Conservation (phyloP, 2,329 filamentous ascomycete genomes). For the Aspergillus carbonarius region DNA sequence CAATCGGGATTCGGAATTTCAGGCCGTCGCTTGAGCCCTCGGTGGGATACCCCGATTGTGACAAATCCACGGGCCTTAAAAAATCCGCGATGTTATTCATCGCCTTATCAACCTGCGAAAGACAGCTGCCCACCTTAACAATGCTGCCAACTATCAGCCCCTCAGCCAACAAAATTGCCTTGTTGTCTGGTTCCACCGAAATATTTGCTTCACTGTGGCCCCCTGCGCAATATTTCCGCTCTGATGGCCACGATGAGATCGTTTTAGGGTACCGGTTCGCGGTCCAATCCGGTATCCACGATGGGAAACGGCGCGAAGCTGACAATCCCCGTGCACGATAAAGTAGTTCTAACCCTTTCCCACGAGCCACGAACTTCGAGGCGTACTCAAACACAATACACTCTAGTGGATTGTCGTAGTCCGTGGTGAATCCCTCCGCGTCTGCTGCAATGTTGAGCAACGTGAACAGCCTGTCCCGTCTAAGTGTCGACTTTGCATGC, state of each 20-base stretch:
- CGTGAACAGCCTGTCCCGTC: neutral
- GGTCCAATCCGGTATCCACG: neutral
- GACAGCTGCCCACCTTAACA: neutral
- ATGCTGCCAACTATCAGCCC: neutral
- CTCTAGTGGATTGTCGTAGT: neutral
- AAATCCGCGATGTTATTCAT: neutral
- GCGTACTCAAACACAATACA: neutral
- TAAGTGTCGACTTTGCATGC: neutral
- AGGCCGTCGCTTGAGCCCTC: neutral
- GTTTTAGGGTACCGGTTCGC: neutral
- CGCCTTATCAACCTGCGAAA: neutral
- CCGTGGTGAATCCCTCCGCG: neutral
- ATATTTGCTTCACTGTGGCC: neutral
- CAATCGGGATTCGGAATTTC: neutral
- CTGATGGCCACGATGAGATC: neutral
- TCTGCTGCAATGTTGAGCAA: neutral
- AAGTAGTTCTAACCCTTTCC: neutral
- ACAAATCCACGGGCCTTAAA: neutral
- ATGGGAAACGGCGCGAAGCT: neutral
- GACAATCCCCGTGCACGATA: neutral
- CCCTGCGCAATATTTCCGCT: neutral
- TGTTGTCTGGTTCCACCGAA: neutral
- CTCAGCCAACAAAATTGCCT: neutral
- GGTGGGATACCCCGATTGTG: neutral
- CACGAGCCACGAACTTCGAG: neutral